Evolutionary conservation across 306 rosid species (phyloP), one percentile per base, ranked within the genome.

Genomic region (Quercus agrifolia): DNA sequence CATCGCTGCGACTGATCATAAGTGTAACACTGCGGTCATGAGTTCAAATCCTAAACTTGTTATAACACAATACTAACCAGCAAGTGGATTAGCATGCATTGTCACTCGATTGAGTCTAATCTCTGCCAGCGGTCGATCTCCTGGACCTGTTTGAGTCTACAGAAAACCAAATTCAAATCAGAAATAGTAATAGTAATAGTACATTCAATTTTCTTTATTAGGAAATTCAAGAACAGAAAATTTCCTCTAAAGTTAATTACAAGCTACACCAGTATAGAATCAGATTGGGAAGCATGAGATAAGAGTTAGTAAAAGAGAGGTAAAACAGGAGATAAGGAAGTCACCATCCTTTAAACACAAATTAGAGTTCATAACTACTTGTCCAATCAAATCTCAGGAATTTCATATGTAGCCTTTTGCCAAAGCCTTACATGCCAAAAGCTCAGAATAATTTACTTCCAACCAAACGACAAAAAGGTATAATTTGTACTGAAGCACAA

Each of bases 81-180:
- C 97, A 33, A 93, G 98, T 2, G 97, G 98, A 76, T 93, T 90
- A 63, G 98, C 95, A 77, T 89, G 97, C 28, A 93, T 85, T 19
- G 97, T 94, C 52, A 93, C 93, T 9, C 93, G 97, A 79, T 93
- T 93, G 77, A 94, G 98, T 84, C 97, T 86, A 81, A 94, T 94
- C 91, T 94, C 98, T 0, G 93, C 98, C 44, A 93, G 98, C 23
- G 98, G 98, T 56, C 97, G 95, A 71, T 93, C 98, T n/a, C 91
- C 95, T 12, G 89, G 81, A 62, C 98, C 97, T 17, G 88, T 93
- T 87, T 38, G 99, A 78, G 98, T 93, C 99, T 95, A 97, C 92
- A 93, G 6, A 68, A 85, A 79, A 54, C 31, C 75, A 41, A 55
- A 72, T 54, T 58, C 74, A 63, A 17, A 54, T 69, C 52, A n/a